Base-by-base conservation (phyloP, 306 rosid genomes). In the Astragalus glycyphyllos region DNA sequence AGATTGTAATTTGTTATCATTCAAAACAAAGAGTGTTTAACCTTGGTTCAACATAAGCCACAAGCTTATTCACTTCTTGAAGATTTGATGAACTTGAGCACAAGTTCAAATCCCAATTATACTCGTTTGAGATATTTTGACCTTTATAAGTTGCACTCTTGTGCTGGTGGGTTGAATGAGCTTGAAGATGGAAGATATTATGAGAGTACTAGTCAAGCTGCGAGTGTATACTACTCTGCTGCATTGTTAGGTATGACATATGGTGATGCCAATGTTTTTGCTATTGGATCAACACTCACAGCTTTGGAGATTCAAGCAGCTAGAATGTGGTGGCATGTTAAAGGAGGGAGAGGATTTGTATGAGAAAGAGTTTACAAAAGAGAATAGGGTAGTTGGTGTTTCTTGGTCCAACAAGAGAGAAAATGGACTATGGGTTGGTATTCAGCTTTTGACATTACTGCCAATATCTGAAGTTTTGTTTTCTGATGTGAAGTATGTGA, bases 311-410 rank as follows among this genome's bases (percentile, higher is more conserved):
- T 84, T 51, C 72, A 40, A 37, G 88, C 92, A 7, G 86, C 90
- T 44, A 80, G 84, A 59, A 86, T 57, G 60, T 90, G 92, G 96
- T 83, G 92, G 89, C 92, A 83, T 14, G n/a, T 79, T 87, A 3
- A 78, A 29, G 31, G 81, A 42, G 15, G 87, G 44, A 44, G 77
- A 72, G 26, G 76, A 58, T 3, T 10, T 84, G 5, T 82, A 85
- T 9, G 92, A n/a, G n/a, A n/a, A 71, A 37, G 70, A 53, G 15
- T 90, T 85, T 70, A 58, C 79, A 4, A 75, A 68, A 16, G 85
- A 79, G 34, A 87, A 87, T 42, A 78, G 82, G 61, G 4, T 84
- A 48, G 72, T 90, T 12, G 90, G 96, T 16, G 83, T 84, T 7
- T 32, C 80, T 4, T 87, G 89, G 92, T 73, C 86, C 4, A 87